Evolutionary conservation across 2,329 filamentous ascomycete species (phyloP).

Genomic region (Bipolaris zeicola): DNA sequence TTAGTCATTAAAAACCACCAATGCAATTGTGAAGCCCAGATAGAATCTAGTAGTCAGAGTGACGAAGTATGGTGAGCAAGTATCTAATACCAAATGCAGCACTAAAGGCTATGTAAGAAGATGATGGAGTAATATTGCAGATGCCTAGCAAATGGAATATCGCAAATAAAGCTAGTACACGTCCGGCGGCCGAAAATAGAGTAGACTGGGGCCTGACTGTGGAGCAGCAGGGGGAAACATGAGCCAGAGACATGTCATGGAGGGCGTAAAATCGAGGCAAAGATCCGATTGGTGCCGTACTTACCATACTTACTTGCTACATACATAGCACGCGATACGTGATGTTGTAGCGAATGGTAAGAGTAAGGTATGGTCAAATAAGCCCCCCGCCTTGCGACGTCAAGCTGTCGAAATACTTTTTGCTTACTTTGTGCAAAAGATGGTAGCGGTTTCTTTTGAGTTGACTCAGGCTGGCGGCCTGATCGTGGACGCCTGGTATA

Average conservation of each 20-base stretch:
- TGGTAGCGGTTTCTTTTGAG: background rate
- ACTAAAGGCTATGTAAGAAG: background rate
- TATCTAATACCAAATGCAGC: background rate
- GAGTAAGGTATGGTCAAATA: background rate
- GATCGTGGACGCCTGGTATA: background rate
- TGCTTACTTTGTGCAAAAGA: background rate
- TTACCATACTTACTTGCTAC: too few species aligned
- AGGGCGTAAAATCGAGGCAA: background rate
- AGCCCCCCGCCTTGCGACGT: background rate
- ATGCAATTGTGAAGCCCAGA: too few species aligned
- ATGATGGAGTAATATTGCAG: too few species aligned
- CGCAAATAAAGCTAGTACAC: background rate
- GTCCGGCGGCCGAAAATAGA: conserved; percentile 25
- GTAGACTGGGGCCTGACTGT: background rate
- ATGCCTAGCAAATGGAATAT: background rate
- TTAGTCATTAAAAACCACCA: too few species aligned
- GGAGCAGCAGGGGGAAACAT: conserved; percentile 15
- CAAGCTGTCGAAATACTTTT: background rate
- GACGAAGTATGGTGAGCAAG: too few species aligned
- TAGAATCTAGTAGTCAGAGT: too few species aligned
- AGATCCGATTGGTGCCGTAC: background rate
- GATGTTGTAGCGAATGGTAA: background rate
- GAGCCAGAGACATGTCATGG: background rate
- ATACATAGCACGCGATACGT: background rate
- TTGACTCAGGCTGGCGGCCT: background rate